A percentile compares a stretch with the other conserved stretches of the same genome.
Evolutionary conservation across 1,284 basidiomycete species (phyloP).

Genomic region (Lentinus polychrous): DNA sequence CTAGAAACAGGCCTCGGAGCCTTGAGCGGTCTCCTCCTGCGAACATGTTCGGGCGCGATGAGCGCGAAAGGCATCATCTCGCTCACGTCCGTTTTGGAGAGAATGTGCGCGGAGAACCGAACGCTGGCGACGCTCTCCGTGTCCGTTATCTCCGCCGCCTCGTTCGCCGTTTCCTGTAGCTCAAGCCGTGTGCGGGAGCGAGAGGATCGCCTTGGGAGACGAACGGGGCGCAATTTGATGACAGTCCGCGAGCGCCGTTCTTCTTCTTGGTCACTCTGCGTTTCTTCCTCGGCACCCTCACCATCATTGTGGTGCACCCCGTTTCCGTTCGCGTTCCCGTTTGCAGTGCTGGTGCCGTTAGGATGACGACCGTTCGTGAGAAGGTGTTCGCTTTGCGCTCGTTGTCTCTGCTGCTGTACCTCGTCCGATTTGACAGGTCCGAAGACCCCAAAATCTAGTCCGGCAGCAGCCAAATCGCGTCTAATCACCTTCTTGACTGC

Average conservation of each 20-base stretch:
- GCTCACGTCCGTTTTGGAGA: constrained; percentile 50
- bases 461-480: constrained; percentile 52
- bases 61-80: constrained; percentile 67
- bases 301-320: constrained; percentile 23
- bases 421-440: constrained; percentile 29
- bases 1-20: constrained; percentile 2
- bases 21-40: constrained; percentile 27
- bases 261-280: constrained; percentile 34
- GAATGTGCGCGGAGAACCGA: constrained; percentile 63
- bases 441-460: constrained; percentile 69
- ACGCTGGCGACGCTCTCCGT: constrained; percentile 63
- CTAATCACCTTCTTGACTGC: constrained; percentile 64
- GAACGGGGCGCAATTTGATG: constrained; percentile 59
- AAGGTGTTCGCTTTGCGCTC: constrained; percentile 7
- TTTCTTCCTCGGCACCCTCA: constrained; percentile 14
- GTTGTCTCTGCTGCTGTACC: not conserved
- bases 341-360: constrained; percentile 18
- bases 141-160: constrained; percentile 47
- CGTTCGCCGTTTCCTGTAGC: constrained; percentile 44
- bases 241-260: constrained; percentile 54
- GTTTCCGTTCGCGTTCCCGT: constrained; percentile 20
- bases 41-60: constrained; percentile 57
- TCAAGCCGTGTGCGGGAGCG: constrained; percentile 61
- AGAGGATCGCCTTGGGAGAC: constrained; percentile 38
- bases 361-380: constrained; percentile 14